Percentiles rank a stretch among this genome's conserved stretches.
Conservation (phyloP, 2,329 filamentous ascomycete species). For the Fusarium sp. region DNA sequence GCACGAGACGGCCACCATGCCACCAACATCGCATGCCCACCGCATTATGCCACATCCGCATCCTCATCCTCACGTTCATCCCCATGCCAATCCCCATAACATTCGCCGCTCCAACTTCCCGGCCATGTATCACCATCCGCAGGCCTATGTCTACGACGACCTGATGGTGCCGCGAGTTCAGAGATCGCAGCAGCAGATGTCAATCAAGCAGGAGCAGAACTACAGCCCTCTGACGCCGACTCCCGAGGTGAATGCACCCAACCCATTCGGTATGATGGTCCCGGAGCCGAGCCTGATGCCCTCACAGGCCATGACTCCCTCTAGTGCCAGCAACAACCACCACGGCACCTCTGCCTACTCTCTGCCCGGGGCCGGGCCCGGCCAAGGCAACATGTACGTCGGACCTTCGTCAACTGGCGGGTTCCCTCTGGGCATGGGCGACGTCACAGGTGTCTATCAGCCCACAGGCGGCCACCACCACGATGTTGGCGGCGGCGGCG, state of each 20-base stretch:
- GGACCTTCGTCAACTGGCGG: constrained; percentile 28
- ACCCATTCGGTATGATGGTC: constrained; percentile 34
- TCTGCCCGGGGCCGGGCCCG: constrained; percentile 19
- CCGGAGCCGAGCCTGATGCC: constrained; percentile 34
- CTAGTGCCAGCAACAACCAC: constrained; percentile 18
- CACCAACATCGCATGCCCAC: constrained; percentile 37
- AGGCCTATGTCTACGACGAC: constrained; percentile 33
- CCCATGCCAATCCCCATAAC: constrained; percentile 2
- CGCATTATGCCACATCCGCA: constrained; percentile 22
- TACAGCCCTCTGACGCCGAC: constrained; percentile 40
- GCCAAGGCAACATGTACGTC: constrained; percentile 33
- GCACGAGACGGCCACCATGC: constrained; percentile 32
- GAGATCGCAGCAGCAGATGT: constrained; percentile 34
- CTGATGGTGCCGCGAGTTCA: constrained; percentile 38
- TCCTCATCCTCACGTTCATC: neutral
- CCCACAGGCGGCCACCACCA: constrained; percentile 26
- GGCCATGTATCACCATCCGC: constrained; percentile 31
- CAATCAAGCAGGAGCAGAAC: constrained; percentile 29
- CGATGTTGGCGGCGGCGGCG: constrained; percentile 20
- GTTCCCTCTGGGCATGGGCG: constrained; percentile 41
- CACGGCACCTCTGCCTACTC: constrained; percentile 30
- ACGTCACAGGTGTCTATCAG: constrained; percentile 43
- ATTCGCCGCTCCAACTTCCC: constrained; percentile 34
- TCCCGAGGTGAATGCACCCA: constrained; percentile 24
- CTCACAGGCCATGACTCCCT: constrained; percentile 23